Conservation (phyloP, 2,329 filamentous ascomycete species). For the Sporothrix brasiliensis region DNA sequence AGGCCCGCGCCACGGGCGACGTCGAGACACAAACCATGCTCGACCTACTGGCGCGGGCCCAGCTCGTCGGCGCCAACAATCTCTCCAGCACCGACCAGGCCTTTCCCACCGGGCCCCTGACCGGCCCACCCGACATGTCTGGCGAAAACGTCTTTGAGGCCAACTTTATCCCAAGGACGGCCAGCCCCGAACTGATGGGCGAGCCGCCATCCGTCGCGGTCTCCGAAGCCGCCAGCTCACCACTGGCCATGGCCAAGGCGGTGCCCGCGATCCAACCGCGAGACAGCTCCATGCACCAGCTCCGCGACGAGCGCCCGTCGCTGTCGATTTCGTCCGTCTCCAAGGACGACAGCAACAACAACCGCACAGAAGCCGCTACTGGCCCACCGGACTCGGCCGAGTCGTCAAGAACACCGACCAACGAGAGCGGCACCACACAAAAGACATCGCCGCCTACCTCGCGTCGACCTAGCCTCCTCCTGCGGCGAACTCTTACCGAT, state of each 20-base stretch:
- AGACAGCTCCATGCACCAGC: constrained; percentile 18
- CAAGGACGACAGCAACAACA: not conserved
- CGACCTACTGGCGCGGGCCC: constrained; percentile 80
- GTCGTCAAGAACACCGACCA: constrained; percentile 58
- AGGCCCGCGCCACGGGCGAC: constrained; percentile 80
- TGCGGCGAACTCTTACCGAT: constrained; percentile 90
- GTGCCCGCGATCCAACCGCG: not conserved
- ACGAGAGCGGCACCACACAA: constrained; percentile 57
- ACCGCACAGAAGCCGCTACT: not conserved
- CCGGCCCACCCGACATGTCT: constrained; percentile 73
- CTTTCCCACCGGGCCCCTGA: constrained; percentile 65
- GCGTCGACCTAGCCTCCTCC: constrained; percentile 59
- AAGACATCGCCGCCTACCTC: constrained; percentile 59
- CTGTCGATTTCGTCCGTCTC: not conserved
- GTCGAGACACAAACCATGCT: constrained; percentile 87
- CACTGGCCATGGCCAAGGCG: constrained; percentile 27
- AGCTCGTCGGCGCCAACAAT: constrained; percentile 72
- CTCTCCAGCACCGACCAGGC: constrained; percentile 48
- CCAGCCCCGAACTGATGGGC: constrained; percentile 53
- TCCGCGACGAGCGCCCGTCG: constrained; percentile 12
- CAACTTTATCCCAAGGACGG: constrained; percentile 65
- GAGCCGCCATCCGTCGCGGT: constrained; percentile 19
- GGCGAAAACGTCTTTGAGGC: constrained; percentile 83
- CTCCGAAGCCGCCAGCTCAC: constrained; percentile 38
- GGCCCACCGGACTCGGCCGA: constrained; percentile 49